Evolutionary conservation across 2,329 filamentous ascomycete species (phyloP).

Genomic region (Madurella mycetomatis): DNA sequence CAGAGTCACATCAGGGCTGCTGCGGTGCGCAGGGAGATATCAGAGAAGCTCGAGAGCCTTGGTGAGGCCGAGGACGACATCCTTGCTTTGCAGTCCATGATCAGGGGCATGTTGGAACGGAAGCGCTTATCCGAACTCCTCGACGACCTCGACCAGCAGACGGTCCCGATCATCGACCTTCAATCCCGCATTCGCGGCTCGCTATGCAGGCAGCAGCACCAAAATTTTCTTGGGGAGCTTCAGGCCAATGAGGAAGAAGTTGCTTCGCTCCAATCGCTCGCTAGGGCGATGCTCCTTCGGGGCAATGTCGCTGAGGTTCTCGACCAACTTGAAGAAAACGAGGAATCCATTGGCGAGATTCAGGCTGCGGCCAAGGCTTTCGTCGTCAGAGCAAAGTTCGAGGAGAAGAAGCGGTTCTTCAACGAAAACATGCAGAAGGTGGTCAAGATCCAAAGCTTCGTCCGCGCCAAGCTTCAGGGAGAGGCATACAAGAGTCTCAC

Average conservation of each 20-base stretch:
- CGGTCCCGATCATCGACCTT: constrained; percentile 53
- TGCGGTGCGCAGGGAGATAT: constrained; percentile 49
- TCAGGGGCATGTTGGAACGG: constrained; percentile 59
- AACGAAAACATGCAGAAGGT: constrained; percentile 98
- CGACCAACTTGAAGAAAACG: constrained; percentile 73
- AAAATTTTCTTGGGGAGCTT: constrained; percentile 64
- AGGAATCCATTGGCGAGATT: constrained; percentile 68
- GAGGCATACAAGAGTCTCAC: constrained; percentile 98
- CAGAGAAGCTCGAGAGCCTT: constrained; percentile 45
- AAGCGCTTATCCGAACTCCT: constrained; percentile 45
- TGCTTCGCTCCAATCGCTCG: constrained; percentile 66
- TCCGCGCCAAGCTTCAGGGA: constrained; percentile 89
- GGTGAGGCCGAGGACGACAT: constrained; percentile 43
- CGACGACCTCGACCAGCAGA: constrained; percentile 55
- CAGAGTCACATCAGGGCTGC: constrained; percentile 52
- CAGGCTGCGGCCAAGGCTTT: constrained; percentile 71
- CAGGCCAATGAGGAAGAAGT: constrained; percentile 64
- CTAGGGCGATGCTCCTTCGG: constrained; percentile 74
- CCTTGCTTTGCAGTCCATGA: constrained; percentile 52
- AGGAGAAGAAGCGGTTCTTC: constrained; percentile 83
- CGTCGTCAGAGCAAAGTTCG: constrained; percentile 69
- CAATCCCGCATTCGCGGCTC: constrained; percentile 66
- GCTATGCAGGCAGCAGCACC: constrained; percentile 56
- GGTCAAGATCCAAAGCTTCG: constrained; percentile 96
- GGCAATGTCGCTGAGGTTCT: constrained; percentile 69